These are phyloP conservation scores for Fusarium caatingaense DNA, from an alignment of 2,329 filamentous ascomycete species.

Conservation along the genomic window DNA sequence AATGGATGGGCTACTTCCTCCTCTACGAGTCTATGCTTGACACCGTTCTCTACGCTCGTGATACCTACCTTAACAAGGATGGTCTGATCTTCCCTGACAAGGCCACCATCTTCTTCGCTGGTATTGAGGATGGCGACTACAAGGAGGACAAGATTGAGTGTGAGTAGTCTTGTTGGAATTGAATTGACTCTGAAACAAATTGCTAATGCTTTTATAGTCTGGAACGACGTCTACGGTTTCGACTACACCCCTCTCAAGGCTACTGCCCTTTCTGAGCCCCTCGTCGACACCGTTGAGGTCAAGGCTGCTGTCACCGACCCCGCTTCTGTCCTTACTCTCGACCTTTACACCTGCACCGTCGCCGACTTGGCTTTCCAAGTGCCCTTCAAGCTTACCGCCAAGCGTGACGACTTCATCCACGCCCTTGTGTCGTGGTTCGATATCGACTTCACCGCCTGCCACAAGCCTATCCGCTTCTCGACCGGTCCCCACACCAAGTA, in stretches of 20 bases:
- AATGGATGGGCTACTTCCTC: conserved; percentile 99
- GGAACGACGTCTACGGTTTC: conserved; percentile 99
- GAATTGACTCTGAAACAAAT: neutral
- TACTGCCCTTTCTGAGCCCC: conserved; percentile 92
- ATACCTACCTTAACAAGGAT: conserved; percentile 86
- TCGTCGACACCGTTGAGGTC: conserved; percentile 97
- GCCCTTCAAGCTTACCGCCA: conserved; percentile 79
- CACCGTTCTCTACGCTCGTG: conserved; percentile 95
- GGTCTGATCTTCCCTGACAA: conserved; percentile 99
- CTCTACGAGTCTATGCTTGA: conserved; percentile 99
- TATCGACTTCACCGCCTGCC: conserved; percentile 97
- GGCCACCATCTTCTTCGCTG: conserved; percentile 95
- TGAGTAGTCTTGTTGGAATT: conserved; percentile 62
- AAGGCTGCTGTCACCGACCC: conserved; percentile 98
- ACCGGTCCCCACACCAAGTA: conserved; percentile 99
- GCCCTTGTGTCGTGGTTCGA: conserved; percentile 99
- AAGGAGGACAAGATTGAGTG: conserved; percentile 99
- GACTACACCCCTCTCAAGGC: conserved; percentile 94
- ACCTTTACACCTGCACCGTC: conserved; percentile 89
- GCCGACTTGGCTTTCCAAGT: conserved; percentile 86
- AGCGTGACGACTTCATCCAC: conserved; percentile 94
- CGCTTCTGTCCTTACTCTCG: conserved; percentile 83
- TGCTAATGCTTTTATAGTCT: conserved; percentile 70
- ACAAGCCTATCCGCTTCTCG: conserved; percentile 97
- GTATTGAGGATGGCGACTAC: conserved; percentile 98